Percentiles rank a stretch among this genome's conserved stretches.
These are phyloP conservation scores for Lentinus tigrinus DNA, from an alignment of 768 basidiomycete species.

Conservation along the genomic window DNA sequence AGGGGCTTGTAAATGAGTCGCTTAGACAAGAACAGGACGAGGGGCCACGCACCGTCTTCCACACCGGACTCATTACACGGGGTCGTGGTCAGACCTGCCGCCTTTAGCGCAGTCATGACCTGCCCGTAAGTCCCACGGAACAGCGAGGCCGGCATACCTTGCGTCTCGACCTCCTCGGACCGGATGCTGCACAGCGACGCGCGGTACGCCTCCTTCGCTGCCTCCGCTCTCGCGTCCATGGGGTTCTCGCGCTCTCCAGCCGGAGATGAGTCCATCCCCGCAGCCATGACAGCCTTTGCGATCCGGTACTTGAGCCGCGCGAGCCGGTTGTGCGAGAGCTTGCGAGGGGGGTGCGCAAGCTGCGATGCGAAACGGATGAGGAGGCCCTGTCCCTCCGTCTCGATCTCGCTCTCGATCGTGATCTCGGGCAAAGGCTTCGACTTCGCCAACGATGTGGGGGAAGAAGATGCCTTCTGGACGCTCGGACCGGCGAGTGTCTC, in stretches of 20 bases:
- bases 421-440: neutral
- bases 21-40: neutral
- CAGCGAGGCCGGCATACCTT: conserved; percentile 28
- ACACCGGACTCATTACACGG: conserved; percentile 32
- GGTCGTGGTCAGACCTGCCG: conserved; percentile 35
- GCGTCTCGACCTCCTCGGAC: conserved; percentile 18
- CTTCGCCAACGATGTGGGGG: neutral
- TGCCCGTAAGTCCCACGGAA: conserved; percentile 46
- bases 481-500: conserved; percentile 16
- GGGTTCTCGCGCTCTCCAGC: conserved; percentile 18
- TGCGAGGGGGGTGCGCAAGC: conserved; percentile 14
- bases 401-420: neutral
- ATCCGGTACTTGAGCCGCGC: conserved; percentile 35
- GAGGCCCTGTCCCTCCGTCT: conserved; percentile 16
- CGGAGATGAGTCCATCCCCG: conserved; percentile 40
- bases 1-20: neutral
- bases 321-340: conserved; percentile 22
- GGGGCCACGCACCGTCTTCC: conserved; percentile 30
- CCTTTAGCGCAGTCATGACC: conserved; percentile 37
- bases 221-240: neutral
- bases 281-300: conserved; percentile 36
- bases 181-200: conserved; percentile 18
- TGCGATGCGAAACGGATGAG: conserved; percentile 26
- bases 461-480: neutral
- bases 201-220: neutral